A percentile compares a stretch with the other conserved stretches of the same genome.
Conservation (phyloP, 2,329 filamentous ascomycete genomes). For the Thelonectria rubi region DNA sequence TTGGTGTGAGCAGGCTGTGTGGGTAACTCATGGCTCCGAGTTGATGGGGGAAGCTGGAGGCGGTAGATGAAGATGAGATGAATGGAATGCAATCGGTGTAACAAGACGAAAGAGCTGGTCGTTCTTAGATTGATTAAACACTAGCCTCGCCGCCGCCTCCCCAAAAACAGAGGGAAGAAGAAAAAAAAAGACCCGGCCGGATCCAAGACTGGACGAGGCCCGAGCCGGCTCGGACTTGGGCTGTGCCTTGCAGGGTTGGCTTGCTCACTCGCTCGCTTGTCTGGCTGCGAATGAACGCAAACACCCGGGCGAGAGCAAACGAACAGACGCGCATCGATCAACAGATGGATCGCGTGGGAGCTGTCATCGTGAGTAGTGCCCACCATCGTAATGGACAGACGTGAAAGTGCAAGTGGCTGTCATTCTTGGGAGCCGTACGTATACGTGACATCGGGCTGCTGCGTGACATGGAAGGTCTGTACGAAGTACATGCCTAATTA, state of each 20-base stretch:
- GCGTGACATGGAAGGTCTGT: background rate
- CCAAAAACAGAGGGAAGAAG: background rate
- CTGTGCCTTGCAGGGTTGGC: slow-evolving; percentile 15
- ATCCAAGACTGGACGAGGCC: slow-evolving; percentile 1
- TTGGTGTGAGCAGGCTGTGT: too few species aligned
- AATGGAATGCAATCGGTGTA: background rate
- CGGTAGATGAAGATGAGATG: slow-evolving; percentile 14
- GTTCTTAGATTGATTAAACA: background rate
- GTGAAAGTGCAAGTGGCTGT: background rate
- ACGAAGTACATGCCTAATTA: background rate
- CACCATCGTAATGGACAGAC: slow-evolving; percentile 7
- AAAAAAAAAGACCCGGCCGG: slow-evolving; percentile 14
- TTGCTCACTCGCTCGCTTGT: slow-evolving; percentile 4
- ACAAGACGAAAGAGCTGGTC: too few species aligned
- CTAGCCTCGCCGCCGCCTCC: background rate
- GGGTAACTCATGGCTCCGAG: background rate
- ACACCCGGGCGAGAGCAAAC: background rate
- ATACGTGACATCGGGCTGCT: slow-evolving; percentile 6
- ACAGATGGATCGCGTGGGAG: slow-evolving; percentile 21
- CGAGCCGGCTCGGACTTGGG: slow-evolving; percentile 4
- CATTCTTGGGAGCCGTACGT: background rate
- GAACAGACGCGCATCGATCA: slow-evolving; percentile 21
- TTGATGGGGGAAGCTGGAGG: background rate
- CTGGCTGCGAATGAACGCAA: background rate
- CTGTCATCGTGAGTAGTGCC: slow-evolving; percentile 21